Percentiles rank a stretch among this genome's conserved stretches.
phyloP scores from a whole-genome alignment of 108 stramenopile species.

The Parietichytrium sp. region DNA sequence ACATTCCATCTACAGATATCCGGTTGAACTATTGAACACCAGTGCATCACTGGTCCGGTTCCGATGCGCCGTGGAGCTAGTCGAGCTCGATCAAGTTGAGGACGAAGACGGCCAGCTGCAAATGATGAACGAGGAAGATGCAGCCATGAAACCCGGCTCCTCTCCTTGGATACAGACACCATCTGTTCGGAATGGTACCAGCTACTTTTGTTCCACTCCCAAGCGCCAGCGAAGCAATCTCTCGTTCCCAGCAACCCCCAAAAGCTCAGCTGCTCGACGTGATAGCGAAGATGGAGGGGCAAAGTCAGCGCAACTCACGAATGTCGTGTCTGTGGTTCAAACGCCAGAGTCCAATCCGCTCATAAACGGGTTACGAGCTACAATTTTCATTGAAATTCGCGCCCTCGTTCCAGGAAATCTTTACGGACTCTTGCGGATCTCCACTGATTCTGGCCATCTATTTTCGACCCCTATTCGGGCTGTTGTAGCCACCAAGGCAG shows the following conservation, averaged over 20 bases:
- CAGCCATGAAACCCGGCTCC: too few relatives aligned
- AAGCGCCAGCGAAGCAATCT: too few relatives aligned
- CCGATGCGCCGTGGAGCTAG: neutral
- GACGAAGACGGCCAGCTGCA: neutral
- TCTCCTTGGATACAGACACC: too few relatives aligned
- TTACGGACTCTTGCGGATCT: neutral
- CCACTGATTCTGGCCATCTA: neutral
- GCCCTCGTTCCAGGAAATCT: neutral
- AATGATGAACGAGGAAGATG: too few relatives aligned
- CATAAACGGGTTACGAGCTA: neutral
- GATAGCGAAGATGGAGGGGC: too few relatives aligned
- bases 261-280: too few relatives aligned
- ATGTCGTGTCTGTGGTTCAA: too few relatives aligned
- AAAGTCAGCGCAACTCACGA: too few relatives aligned
- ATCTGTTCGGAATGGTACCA: too few relatives aligned
- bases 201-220: too few relatives aligned
- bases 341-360: neutral
- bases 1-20: neutral
- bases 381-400: neutral
- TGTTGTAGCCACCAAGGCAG: slow-evolving; percentile 7
- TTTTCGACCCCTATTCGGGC: neutral
- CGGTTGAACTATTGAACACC: neutral
- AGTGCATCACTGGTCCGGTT: neutral
- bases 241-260: too few relatives aligned
- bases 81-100: neutral